phyloP scores from a whole-genome alignment of 176 grass and related monocot genomes.

The Oryza officinalis region DNA sequence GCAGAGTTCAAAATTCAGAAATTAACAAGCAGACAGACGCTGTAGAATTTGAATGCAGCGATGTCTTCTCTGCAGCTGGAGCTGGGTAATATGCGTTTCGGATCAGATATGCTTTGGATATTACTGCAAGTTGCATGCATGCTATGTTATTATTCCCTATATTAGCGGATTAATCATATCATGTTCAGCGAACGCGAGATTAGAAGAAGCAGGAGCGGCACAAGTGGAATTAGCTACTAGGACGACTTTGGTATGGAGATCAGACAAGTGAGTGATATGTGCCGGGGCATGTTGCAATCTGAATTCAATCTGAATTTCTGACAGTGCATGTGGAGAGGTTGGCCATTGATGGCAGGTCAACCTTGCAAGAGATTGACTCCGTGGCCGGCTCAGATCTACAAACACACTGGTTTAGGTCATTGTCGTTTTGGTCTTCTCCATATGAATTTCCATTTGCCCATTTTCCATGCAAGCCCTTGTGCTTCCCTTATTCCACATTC shows the following conservation, averaged over 20 bases:
- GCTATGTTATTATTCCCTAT: background rate
- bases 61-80: background rate
- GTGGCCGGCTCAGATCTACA: background rate
- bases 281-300: background rate
- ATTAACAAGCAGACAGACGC: background rate
- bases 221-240: background rate
- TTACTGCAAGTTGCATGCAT: conserved; percentile 27
- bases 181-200: background rate
- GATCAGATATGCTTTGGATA: background rate
- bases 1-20: background rate
- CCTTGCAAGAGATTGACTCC: background rate
- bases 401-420: conserved; percentile 21
- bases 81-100: background rate
- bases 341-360: conserved; percentile 33
- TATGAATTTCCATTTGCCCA: background rate
- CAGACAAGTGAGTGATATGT: background rate
- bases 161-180: background rate
- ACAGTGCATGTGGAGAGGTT: conserved; percentile 7
- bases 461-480: conserved; percentile 1
- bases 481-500: background rate
- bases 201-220: background rate
- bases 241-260: background rate
- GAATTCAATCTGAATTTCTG: background rate
- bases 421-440: background rate
- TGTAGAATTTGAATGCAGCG: background rate